phyloP scores from a whole-genome alignment of 345 rosid genomes.

The Linum lewisii region DNA sequence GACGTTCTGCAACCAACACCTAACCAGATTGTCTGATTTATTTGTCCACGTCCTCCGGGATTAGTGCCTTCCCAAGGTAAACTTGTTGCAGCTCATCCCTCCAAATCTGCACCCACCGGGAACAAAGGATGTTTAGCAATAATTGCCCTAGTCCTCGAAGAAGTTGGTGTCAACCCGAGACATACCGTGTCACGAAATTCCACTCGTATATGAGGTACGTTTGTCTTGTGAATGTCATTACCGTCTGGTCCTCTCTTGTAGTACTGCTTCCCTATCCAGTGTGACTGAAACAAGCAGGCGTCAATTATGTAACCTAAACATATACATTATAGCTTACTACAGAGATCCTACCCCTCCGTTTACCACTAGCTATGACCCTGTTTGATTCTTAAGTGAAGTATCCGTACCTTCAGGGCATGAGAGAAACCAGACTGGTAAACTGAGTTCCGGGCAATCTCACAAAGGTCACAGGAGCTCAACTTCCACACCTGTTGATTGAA shows the following conservation, averaged over 20 bases:
- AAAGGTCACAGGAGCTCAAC: slow-evolving; percentile 45
- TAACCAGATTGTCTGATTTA: slow-evolving; percentile 14
- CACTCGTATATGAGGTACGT: slow-evolving; percentile 93
- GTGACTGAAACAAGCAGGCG: slow-evolving; percentile 44
- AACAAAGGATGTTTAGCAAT: neutral
- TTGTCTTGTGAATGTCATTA: slow-evolving; percentile 84
- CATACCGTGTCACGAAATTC: slow-evolving; percentile 85
- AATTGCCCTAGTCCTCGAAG: neutral
- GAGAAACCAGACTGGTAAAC: slow-evolving; percentile 46
- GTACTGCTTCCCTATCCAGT: slow-evolving; percentile 90
- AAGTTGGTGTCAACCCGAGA: neutral
- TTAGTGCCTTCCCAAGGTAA: slow-evolving; percentile 49
- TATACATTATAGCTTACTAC: neutral
- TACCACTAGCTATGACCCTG: neutral
- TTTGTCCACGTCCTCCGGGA: slow-evolving; percentile 50
- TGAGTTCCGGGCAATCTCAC: slow-evolving; percentile 50
- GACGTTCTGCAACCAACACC: too few species aligned
- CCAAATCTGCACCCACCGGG: slow-evolving; percentile 57
- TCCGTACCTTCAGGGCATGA: slow-evolving; percentile 33
- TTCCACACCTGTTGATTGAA: slow-evolving; percentile 33
- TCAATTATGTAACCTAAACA: too few species aligned
- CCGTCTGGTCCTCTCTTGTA: slow-evolving; percentile 94
- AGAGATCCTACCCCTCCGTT: too few species aligned
- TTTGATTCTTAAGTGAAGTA: neutral
- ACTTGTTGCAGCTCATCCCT: slow-evolving; percentile 86